A percentile compares a stretch with the other conserved stretches of the same genome.
These are phyloP conservation scores for Acephala macrosclerotiorum DNA, from an alignment of 2,329 filamentous ascomycete genomes.

Conservation along the genomic window DNA sequence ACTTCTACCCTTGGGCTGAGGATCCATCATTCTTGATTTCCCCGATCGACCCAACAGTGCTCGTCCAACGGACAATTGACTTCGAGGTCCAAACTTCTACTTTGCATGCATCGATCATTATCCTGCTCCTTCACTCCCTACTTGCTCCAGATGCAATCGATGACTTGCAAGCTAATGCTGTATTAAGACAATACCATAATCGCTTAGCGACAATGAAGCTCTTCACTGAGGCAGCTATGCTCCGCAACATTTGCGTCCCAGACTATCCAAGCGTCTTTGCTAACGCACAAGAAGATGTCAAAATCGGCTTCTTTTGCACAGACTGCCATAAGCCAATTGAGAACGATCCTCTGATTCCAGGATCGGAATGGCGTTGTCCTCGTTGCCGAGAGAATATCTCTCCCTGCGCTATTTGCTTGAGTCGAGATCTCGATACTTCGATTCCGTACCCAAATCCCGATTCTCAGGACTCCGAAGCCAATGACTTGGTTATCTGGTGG, in stretches of 20 bases:
- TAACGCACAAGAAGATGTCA: slow-evolving; percentile 61
- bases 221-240: slow-evolving; percentile 65
- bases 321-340: slow-evolving; percentile 61
- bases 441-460: slow-evolving; percentile 4
- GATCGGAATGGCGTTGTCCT: slow-evolving; percentile 63
- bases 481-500: slow-evolving; percentile 57
- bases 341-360: slow-evolving; percentile 47
- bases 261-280: slow-evolving; percentile 62
- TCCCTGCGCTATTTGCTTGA: slow-evolving; percentile 65
- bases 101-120: slow-evolving; percentile 66
- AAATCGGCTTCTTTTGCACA: slow-evolving; percentile 61
- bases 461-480: not conserved
- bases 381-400: slow-evolving; percentile 61
- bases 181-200: slow-evolving; percentile 65
- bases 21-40: slow-evolving; percentile 63
- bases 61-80: slow-evolving; percentile 60
- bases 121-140: slow-evolving; percentile 65
- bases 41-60: slow-evolving; percentile 62
- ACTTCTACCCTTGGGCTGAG: slow-evolving; percentile 65
- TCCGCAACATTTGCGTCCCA: slow-evolving; percentile 65
- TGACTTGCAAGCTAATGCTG: slow-evolving; percentile 59
- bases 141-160: slow-evolving; percentile 63
- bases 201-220: slow-evolving; percentile 66
- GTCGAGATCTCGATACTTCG: slow-evolving; percentile 42
- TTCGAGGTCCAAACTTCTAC: slow-evolving; percentile 64